Evolutionary conservation across 768 basidiomycete genomes (phyloP).

Genomic region (Boletus speciosus): DNA sequence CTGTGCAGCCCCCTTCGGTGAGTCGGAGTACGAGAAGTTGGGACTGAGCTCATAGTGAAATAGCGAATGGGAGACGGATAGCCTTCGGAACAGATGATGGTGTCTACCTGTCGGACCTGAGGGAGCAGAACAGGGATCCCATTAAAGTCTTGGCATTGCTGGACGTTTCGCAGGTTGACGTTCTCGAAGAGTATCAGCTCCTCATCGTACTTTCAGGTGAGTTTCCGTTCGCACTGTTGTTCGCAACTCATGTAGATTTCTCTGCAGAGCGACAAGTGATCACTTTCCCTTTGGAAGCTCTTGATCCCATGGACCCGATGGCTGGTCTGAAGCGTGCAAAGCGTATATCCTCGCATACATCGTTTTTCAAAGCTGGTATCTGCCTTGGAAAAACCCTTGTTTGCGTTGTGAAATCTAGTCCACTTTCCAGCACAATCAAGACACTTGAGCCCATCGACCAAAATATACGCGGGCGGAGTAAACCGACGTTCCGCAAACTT

Average conservation of each 20-base stretch:
- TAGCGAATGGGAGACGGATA: conserved; percentile 79
- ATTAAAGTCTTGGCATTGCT: conserved; percentile 84
- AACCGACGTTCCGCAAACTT: conserved; percentile 92
- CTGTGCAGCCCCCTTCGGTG: conserved; percentile 84
- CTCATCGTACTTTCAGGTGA: conserved; percentile 97
- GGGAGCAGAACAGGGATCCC: conserved; percentile 73
- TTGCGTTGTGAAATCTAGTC: conserved; percentile 95
- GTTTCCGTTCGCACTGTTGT: conserved; percentile 14
- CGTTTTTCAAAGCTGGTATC: conserved; percentile 95
- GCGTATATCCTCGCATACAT: conserved; percentile 91
- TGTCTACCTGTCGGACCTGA: conserved; percentile 88
- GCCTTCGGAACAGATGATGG: conserved; percentile 99
- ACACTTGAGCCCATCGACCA: conserved; percentile 95
- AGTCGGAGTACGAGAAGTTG: conserved; percentile 36
- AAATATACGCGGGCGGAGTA: conserved; percentile 68
- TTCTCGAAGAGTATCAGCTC: conserved; percentile 93
- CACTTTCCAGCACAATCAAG: conserved; percentile 96
- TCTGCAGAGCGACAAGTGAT: conserved; percentile 86
- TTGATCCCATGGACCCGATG: conserved; percentile 87
- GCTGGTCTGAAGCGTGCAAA: conserved; percentile 92
- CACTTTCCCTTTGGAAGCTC: conserved; percentile 90
- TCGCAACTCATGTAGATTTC: not conserved
- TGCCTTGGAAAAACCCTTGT: conserved; percentile 90
- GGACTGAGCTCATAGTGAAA: conserved; percentile 3
- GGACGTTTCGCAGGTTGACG: conserved; percentile 93